Conservation (phyloP, 768 basidiomycete species). For the Porpolomopsis calyptriformis region DNA sequence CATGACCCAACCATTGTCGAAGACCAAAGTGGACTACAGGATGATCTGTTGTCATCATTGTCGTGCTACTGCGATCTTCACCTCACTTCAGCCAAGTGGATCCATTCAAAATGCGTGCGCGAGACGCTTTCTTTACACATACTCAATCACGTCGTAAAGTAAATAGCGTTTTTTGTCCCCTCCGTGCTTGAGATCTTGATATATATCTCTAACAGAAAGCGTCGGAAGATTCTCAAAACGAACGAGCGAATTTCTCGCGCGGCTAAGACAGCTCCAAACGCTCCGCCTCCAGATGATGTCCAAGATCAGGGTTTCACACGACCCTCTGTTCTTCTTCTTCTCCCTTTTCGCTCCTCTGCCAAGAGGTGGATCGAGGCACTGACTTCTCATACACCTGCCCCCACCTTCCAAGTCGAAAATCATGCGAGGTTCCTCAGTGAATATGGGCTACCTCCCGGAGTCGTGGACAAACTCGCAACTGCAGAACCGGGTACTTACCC, state of each 20-base stretch:
- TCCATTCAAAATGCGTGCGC: no score
- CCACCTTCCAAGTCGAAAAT: slow-evolving; percentile 80
- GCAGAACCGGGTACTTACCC: no score
- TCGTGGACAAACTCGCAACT: slow-evolving; percentile 66
- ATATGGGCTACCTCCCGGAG: slow-evolving; percentile 71
- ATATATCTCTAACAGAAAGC: no score
- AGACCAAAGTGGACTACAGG: slow-evolving; percentile 50
- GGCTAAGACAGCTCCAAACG: slow-evolving; percentile 41
- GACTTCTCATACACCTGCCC: slow-evolving; percentile 61
- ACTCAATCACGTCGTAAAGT: slow-evolving; percentile 88
- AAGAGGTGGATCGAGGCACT: slow-evolving; percentile 75
- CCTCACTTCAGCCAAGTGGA: slow-evolving; percentile 43
- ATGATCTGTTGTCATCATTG: slow-evolving; percentile 55
- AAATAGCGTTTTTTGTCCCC: slow-evolving; percentile 16
- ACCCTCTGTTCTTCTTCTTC: slow-evolving; percentile 83
- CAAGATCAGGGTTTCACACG: slow-evolving; percentile 98
- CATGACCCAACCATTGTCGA: no score
- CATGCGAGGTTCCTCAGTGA: slow-evolving; percentile 74
- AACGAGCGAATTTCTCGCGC: slow-evolving; percentile 54
- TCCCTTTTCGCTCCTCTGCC: no score
- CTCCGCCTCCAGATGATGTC: slow-evolving; percentile 54
- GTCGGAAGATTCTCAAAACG: no score
- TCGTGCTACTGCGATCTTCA: slow-evolving; percentile 71
- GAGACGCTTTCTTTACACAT: slow-evolving; percentile 66
- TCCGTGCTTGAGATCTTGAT: background rate